Percentiles rank a stretch among this genome's conserved stretches.
Evolutionary conservation across 345 rosid genomes (phyloP).

Genomic region (Passiflora organensis): DNA sequence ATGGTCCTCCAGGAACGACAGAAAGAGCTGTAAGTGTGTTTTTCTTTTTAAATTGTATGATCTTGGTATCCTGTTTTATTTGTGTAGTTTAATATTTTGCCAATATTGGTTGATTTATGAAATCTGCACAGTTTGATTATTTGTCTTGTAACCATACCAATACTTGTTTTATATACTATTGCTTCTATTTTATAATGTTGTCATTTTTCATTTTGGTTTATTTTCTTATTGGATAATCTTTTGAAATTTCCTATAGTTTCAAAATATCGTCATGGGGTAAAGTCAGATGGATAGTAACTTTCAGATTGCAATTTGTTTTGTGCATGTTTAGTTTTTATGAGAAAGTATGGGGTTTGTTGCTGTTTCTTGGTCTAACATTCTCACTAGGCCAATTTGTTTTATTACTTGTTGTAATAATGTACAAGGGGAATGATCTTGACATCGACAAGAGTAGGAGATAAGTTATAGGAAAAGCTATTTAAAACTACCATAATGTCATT

Average conservation of each 20-base stretch:
- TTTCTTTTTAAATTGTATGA: too few species aligned
- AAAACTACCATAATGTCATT: too few species aligned
- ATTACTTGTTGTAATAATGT: too few species aligned
- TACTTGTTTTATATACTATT: neutral
- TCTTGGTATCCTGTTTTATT: conserved; percentile 8
- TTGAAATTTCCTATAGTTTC: neutral
- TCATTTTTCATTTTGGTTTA: neutral
- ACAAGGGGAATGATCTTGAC: too few species aligned
- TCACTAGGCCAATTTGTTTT: too few species aligned
- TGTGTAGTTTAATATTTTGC: neutral
- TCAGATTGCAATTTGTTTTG: neutral
- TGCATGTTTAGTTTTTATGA: neutral
- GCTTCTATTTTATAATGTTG: neutral
- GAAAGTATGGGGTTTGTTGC: conserved; percentile 4
- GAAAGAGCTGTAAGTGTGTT: conserved; percentile 92
- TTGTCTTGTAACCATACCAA: neutral
- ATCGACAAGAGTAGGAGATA: too few species aligned
- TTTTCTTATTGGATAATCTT: neutral
- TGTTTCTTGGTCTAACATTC: conserved; percentile 6
- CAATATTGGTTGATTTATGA: neutral
- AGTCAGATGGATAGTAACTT: neutral
- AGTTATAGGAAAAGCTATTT: too few species aligned
- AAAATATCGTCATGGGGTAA: neutral
- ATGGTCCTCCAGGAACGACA: conserved; percentile 99
- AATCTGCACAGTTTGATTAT: neutral